Evolutionary conservation across 2,329 filamentous ascomycete genomes (phyloP).

Genomic region (Pestalotiopsis sp.): DNA sequence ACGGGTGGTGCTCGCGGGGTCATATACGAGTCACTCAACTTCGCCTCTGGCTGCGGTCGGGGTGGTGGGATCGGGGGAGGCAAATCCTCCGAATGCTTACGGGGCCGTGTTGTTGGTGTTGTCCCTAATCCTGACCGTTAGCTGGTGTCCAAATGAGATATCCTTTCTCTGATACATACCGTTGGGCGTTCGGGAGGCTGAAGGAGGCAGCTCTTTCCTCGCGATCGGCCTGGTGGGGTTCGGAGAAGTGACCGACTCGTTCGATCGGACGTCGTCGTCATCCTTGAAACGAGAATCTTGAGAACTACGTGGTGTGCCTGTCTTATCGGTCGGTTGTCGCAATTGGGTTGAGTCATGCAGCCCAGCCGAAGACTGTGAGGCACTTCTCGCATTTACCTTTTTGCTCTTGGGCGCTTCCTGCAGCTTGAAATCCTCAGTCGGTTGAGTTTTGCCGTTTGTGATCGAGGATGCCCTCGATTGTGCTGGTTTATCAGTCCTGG

Average conservation of each 20-base stretch:
- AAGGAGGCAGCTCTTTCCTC: constrained; percentile 65
- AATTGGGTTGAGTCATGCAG: constrained; percentile 41
- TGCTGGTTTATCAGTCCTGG: constrained; percentile 36
- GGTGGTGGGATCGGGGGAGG: constrained; percentile 27
- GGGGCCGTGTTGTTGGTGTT: constrained; percentile 11
- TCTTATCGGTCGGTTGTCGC: constrained; percentile 36
- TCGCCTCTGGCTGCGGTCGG: constrained; percentile 39
- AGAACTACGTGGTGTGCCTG: constrained; percentile 54
- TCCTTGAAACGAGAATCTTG: constrained; percentile 62
- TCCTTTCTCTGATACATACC: constrained; percentile 11
- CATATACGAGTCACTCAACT: constrained; percentile 57
- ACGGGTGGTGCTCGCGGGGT: constrained; percentile 59
- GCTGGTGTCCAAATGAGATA: background rate
- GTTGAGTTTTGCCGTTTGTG: constrained; percentile 36
- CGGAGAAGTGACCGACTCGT: constrained; percentile 42
- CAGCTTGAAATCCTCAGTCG: constrained; percentile 70
- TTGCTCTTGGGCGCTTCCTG: constrained; percentile 78
- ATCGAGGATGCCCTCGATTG: constrained; percentile 42
- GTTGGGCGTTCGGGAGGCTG: constrained; percentile 35
- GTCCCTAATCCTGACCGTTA: background rate
- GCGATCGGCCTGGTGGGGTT: constrained; percentile 53
- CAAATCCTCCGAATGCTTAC: constrained; percentile 26
- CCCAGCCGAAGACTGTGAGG: constrained; percentile 43
- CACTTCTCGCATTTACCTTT: constrained; percentile 46
- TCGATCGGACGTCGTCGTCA: constrained; percentile 51